phyloP scores from a whole-genome alignment of 2,329 filamentous ascomycete genomes.

The Helotiales sp. region DNA sequence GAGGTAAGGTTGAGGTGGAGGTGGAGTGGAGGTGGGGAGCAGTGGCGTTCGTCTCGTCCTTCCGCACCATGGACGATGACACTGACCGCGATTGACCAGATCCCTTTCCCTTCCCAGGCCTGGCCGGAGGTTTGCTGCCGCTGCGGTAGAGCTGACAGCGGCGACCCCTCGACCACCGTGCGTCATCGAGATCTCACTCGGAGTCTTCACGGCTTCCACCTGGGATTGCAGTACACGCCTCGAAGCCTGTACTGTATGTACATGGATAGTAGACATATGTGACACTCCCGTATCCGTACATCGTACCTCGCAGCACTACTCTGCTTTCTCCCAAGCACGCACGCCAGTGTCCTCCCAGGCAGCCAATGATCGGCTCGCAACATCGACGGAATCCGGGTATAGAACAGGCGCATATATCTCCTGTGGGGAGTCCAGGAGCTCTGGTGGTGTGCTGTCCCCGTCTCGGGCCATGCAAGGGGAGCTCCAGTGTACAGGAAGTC shows the following conservation, averaged over 20 bases:
- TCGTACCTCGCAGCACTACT: background rate
- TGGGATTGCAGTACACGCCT: background rate
- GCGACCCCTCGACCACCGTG: constrained; percentile 1
- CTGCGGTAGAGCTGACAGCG: background rate
- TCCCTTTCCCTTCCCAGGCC: too few species aligned
- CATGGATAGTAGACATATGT: background rate
- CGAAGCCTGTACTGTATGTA: background rate
- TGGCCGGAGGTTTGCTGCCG: background rate
- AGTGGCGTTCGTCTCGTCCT: background rate
- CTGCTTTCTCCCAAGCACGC: background rate
- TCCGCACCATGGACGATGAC: too few species aligned
- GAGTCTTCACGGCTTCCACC: background rate
- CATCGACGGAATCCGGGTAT: too few species aligned
- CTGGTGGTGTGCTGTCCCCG: too few species aligned
- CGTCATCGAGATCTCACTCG: constrained; percentile 3
- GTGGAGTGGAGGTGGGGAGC: background rate
- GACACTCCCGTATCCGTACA: background rate
- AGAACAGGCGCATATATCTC: too few species aligned
- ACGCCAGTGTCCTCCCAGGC: background rate
- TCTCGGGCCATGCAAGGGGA: background rate
- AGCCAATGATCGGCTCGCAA: background rate
- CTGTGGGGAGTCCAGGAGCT: background rate
- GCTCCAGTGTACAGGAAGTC: background rate
- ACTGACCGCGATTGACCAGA: too few species aligned
- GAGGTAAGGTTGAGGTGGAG: background rate